phyloP scores from a whole-genome alignment of 1,139 yeast genomes.

The Neolecta irregularis region DNA sequence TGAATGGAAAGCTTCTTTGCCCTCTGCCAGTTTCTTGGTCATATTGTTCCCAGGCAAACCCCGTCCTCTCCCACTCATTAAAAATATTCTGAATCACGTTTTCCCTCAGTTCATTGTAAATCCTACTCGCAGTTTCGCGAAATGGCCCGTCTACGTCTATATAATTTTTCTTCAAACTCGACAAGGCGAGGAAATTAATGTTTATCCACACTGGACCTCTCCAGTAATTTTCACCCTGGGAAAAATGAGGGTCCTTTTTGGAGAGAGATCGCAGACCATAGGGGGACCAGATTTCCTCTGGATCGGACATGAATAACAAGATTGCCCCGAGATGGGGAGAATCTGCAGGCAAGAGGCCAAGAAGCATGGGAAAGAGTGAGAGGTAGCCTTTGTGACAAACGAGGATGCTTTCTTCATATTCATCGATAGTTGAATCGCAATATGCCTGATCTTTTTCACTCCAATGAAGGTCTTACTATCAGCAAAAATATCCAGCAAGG shows the following conservation, averaged over 20 bases:
- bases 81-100: constrained; percentile 57
- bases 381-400: constrained; percentile 86
- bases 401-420: constrained; percentile 44
- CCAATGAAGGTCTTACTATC: constrained; percentile 55
- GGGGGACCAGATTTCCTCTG: constrained; percentile 59
- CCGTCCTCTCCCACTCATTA: constrained; percentile 55
- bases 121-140: constrained; percentile 27
- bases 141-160: constrained; percentile 20
- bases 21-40: constrained; percentile 61
- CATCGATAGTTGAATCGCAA: constrained; percentile 73
- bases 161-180: constrained; percentile 37
- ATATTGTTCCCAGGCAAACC: constrained; percentile 77
- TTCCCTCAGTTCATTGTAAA: constrained; percentile 44
- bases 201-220: constrained; percentile 89
- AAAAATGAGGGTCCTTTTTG: constrained; percentile 46
- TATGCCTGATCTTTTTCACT: constrained; percentile 46
- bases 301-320: constrained; percentile 46
- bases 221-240: constrained; percentile 86
- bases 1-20: constrained; percentile 72
- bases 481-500: not conserved
- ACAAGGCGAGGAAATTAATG: constrained; percentile 69
- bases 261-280: constrained; percentile 77
- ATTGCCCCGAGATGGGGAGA: constrained; percentile 36
- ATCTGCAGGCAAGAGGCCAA: constrained; percentile 46
- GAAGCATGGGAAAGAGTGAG: constrained; percentile 68